Evolutionary conservation across 768 basidiomycete species (phyloP).

Genomic region (Agaricus subrufescens): DNA sequence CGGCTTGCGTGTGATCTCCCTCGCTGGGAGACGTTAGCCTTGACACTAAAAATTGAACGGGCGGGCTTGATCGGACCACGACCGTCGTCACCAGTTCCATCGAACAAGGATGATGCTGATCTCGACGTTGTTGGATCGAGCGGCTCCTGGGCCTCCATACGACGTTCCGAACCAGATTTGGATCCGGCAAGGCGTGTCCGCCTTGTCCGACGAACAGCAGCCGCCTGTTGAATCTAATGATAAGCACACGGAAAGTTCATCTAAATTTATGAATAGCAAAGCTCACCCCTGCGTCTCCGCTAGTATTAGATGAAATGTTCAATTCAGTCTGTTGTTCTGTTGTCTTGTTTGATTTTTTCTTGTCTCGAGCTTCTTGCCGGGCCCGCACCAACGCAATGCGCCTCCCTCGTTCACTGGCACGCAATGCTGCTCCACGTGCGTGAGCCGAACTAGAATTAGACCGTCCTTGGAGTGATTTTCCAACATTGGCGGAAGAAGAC

Average conservation of each 20-base stretch:
- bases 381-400: conserved; percentile 1
- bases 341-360: background rate
- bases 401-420: conserved; percentile 9
- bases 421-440: conserved; percentile 1
- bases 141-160: conserved; percentile 41
- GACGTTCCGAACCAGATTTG: conserved; percentile 46
- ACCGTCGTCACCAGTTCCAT: background rate
- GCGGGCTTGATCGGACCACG: background rate
- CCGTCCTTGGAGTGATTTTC: conserved; percentile 1
- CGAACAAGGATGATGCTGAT: conserved; percentile 5
- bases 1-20: conserved; percentile 36
- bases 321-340: background rate
- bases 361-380: conserved; percentile 1
- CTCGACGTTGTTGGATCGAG: conserved; percentile 18
- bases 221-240: conserved; percentile 3
- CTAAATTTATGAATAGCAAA: background rate
- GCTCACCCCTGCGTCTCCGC: conserved; percentile 2
- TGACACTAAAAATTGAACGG: conserved; percentile 46
- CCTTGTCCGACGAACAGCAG: background rate
- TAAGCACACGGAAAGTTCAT: background rate
- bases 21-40: conserved; percentile 47
- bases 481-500: conserved; percentile 4
- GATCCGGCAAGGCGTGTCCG: conserved; percentile 47
- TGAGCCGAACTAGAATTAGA: conserved; percentile 5
- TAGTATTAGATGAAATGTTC: background rate